These are phyloP conservation scores for Corchorus capsularis DNA, from an alignment of 345 rosid genomes.

Conservation along the genomic window DNA sequence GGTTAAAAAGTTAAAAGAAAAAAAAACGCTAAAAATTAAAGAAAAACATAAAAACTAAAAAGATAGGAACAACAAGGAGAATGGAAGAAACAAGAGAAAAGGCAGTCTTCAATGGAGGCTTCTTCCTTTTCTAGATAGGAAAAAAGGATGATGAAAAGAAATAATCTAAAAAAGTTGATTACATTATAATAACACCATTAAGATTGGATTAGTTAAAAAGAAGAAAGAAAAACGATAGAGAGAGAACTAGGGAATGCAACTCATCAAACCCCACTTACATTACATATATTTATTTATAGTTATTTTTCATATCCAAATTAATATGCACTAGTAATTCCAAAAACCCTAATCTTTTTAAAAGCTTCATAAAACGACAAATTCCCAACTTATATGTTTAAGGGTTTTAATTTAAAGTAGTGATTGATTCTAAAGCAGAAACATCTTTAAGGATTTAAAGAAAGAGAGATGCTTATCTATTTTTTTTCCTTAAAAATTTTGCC, in stretches of 20 bases:
- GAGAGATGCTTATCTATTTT: conserved; percentile 33
- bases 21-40: background rate
- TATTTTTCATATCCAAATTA: conserved; percentile 3
- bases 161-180: conserved; percentile 16
- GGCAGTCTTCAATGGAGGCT: conserved; percentile 34
- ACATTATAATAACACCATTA: conserved; percentile 18
- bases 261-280: conserved; percentile 22
- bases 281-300: too few relatives aligned
- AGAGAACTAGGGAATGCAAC: conserved; percentile 17
- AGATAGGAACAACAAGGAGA: background rate
- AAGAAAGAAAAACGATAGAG: background rate
- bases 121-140: conserved; percentile 29
- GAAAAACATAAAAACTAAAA: background rate
- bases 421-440: conserved; percentile 46
- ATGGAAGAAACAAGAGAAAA: background rate
- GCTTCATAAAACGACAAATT: conserved; percentile 40
- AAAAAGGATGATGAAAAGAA: conserved; percentile 4
- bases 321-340: conserved; percentile 16
- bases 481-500: background rate
- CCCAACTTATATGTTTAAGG: conserved; percentile 37
- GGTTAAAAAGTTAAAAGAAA: background rate
- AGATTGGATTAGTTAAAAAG: conserved; percentile 22
- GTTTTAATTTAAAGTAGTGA: conserved; percentile 36
- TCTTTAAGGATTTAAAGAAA: conserved; percentile 50
- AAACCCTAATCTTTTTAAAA: conserved; percentile 31